A percentile compares a stretch with the other conserved stretches of the same genome.
Evolutionary conservation across 139 green algal species (phyloP).

Genomic region (Coelastrella sp.): DNA sequence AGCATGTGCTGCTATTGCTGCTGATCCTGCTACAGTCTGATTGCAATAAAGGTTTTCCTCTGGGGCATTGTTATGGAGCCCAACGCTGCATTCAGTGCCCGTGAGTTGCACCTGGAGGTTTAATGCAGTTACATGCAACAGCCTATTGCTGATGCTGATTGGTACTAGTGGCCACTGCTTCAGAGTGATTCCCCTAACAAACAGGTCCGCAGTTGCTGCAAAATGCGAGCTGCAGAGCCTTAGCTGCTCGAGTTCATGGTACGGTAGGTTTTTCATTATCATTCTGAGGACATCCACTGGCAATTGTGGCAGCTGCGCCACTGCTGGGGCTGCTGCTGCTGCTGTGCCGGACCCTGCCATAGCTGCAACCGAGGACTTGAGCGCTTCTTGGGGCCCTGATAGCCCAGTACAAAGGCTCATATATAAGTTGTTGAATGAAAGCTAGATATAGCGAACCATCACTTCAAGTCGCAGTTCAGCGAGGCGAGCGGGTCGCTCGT

Average conservation of each 20-base stretch:
- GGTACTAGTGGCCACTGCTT: not conserved
- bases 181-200: not conserved
- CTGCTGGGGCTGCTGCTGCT: not conserved
- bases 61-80: too few species aligned
- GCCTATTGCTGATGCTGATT: not conserved
- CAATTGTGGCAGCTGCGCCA: not conserved
- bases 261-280: not conserved
- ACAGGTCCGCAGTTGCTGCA: not conserved
- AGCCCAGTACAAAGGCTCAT: too few species aligned
- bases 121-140: not conserved
- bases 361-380: not conserved
- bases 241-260: not conserved
- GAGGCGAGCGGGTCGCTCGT: too few species aligned
- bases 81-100: too few species aligned
- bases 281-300: not conserved
- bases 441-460: too few species aligned
- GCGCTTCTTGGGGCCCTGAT: too few species aligned
- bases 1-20: not conserved
- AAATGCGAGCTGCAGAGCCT: slow-evolving; percentile 1
- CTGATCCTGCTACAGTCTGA: too few species aligned
- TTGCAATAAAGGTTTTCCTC: too few species aligned
- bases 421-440: too few species aligned
- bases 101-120: not conserved
- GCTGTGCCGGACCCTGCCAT: not conserved
- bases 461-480: too few species aligned